phyloP scores from a whole-genome alignment of 2,329 filamentous ascomycete species.

The Sarocladium oryzae region DNA sequence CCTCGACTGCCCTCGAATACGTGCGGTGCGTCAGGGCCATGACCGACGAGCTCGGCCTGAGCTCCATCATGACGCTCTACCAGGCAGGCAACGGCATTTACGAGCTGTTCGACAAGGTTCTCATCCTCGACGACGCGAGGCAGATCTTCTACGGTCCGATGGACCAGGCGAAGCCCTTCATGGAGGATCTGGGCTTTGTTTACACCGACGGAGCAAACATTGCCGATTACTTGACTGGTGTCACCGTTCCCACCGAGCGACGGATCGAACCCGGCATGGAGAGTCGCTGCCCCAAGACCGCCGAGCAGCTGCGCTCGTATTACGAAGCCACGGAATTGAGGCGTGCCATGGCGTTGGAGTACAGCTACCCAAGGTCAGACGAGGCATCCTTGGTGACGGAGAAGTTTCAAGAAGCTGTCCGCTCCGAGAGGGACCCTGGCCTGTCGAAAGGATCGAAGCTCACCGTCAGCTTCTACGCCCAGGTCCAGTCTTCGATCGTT shows the following conservation, averaged over 20 bases:
- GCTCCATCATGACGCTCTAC: conserved; percentile 62
- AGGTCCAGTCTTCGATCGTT: conserved; percentile 35
- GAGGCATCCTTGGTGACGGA: neutral
- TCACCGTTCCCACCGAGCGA: conserved; percentile 58
- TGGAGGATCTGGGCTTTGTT: conserved; percentile 58
- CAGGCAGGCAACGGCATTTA: conserved; percentile 59
- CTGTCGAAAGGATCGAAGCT: neutral
- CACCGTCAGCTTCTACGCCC: neutral
- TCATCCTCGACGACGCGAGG: conserved; percentile 60
- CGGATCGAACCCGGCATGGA: conserved; percentile 52
- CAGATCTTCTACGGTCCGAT: conserved; percentile 61
- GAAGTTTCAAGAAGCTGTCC: neutral
- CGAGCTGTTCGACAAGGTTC: conserved; percentile 63
- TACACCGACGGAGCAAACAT: conserved; percentile 46
- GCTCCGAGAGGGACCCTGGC: neutral
- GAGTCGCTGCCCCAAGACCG: conserved; percentile 36
- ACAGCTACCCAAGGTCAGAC: conserved; percentile 24
- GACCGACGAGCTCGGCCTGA: conserved; percentile 58
- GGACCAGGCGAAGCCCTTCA: conserved; percentile 57
- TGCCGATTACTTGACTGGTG: conserved; percentile 62
- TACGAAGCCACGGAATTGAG: conserved; percentile 49
- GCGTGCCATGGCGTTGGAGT: conserved; percentile 45
- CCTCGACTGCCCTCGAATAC: conserved; percentile 65
- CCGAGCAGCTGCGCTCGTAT: conserved; percentile 33
- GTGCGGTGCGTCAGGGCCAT: conserved; percentile 52